Percentiles rank a stretch among this genome's conserved stretches.
Evolutionary conservation across 371 early-diverging fungal genomes (phyloP).

Genomic region (Mortierella polycephala): DNA sequence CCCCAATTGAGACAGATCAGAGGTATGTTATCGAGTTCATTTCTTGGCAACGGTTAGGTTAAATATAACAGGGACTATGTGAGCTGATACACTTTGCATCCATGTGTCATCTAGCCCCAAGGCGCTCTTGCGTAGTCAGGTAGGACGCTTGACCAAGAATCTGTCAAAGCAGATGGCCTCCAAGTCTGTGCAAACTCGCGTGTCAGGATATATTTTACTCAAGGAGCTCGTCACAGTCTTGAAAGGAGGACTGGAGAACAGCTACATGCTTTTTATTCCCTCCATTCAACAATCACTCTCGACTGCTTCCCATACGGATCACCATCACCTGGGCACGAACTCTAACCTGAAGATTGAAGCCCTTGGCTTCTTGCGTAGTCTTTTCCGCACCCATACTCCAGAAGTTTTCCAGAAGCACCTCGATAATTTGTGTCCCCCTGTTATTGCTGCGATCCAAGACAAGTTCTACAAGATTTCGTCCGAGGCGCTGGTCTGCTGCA

Average conservation of each 20-base stretch:
- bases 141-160: constrained; percentile 73
- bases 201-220: constrained; percentile 79
- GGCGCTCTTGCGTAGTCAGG: constrained; percentile 64
- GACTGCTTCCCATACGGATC: constrained; percentile 53
- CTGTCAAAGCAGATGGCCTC: constrained; percentile 76
- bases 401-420: constrained; percentile 68
- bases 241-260: constrained; percentile 76
- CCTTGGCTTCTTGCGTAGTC: constrained; percentile 75
- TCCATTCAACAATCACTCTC: constrained; percentile 77
- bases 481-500: constrained; percentile 78
- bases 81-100: background rate
- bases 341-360: constrained; percentile 89
- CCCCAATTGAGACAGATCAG: constrained; percentile 59
- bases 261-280: constrained; percentile 75
- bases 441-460: constrained; percentile 72
- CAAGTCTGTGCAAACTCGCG: constrained; percentile 82
- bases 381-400: constrained; percentile 72
- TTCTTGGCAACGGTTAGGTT: background rate
- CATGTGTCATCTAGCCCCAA: constrained; percentile 54
- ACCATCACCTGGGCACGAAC: constrained; percentile 71
- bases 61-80: background rate
- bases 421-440: constrained; percentile 68
- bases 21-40: constrained; percentile 25
- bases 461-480: constrained; percentile 86
- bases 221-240: constrained; percentile 77